Evolutionary conservation across 2,329 filamentous ascomycete species (phyloP), one percentile per base, ranked within the genome.

Genomic region (Sphaerulina musiva): DNA sequence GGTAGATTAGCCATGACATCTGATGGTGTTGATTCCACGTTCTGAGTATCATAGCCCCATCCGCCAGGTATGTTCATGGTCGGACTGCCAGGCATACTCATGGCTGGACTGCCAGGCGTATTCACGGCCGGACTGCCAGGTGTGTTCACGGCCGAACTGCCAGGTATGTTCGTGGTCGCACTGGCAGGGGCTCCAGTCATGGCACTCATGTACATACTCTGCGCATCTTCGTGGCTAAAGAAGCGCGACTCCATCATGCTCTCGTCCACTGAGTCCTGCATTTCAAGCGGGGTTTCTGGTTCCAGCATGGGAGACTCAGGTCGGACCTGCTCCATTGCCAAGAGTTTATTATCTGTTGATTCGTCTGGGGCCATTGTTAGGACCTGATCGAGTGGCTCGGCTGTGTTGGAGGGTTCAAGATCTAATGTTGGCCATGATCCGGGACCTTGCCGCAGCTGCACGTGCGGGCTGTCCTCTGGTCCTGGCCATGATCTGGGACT

Each of bases 161-260:
- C 34, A 11, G 34, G 34, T 4, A 76, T 60, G 38, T 67, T 49
- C 45, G 57, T 57, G 20, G 51, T 59, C 41, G 59, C 53, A 49
- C 56, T 62, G 5, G 10, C 12, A 11, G 34, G 34, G 12, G 10
- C 10, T 17, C 60, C 56, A 54, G 78, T 81, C 52, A 83, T 73
- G 9, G 80, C 82, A 64, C 82, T 92, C 83, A 90, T 85, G 63
- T 93, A 95, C 84, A 95, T 87, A 68, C 89, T 93, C 65, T 89
- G 84, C 0, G 87, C 87, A 58, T 92, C 87, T 57, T 89, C 86
- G 55, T 89, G 86, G 36, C 81, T 89, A 64, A 87, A 92, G 1
- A 90, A 66, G 40, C 81, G 84, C 4, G 88, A 92, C 58, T 73
- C 62, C 10, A 70, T 48, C 61, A 71, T 56, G n/a, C 66, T 66